Conservation (phyloP, 495 filamentous ascomycete genomes). For the Penicillium salamii region DNA sequence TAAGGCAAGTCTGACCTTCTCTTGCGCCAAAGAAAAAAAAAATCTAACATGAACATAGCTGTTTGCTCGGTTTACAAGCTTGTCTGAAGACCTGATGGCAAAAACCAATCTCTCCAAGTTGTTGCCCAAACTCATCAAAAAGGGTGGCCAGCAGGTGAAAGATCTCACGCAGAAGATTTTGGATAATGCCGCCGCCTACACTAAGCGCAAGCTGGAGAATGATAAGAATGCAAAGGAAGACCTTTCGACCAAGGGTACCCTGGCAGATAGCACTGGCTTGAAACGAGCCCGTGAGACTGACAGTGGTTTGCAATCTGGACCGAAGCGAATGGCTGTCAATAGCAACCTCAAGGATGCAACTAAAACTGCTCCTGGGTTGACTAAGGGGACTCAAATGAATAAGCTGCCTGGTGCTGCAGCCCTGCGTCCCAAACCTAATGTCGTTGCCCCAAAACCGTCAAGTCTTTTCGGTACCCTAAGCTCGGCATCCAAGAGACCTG, state of each 20-base stretch:
- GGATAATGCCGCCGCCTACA: slow-evolving; percentile 53
- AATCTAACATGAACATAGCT: slow-evolving; percentile 40
- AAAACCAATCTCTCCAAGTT: slow-evolving; percentile 67
- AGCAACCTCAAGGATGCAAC: slow-evolving; percentile 25
- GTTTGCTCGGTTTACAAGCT: slow-evolving; percentile 59
- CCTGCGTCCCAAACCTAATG: slow-evolving; percentile 45
- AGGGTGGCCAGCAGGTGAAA: slow-evolving; percentile 62
- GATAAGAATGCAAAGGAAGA: slow-evolving; percentile 37
- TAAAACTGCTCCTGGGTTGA: slow-evolving; percentile 24
- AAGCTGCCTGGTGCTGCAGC: slow-evolving; percentile 30
- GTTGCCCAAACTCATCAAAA: slow-evolving; percentile 60
- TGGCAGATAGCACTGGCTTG: slow-evolving; percentile 34
- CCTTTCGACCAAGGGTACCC: slow-evolving; percentile 15
- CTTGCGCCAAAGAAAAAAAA: slow-evolving; percentile 1
- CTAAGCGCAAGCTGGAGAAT: slow-evolving; percentile 46
- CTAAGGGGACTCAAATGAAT: slow-evolving; percentile 26
- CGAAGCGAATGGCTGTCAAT: slow-evolving; percentile 39
- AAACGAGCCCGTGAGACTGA: slow-evolving; percentile 50
- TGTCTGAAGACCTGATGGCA: slow-evolving; percentile 59
- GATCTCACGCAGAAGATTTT: slow-evolving; percentile 54
- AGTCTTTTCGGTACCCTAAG: slow-evolving; percentile 56
- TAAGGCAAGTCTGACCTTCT: slow-evolving; percentile 36
- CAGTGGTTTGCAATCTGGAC: slow-evolving; percentile 31
- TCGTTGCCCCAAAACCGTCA: slow-evolving; percentile 55
- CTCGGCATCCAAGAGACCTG: slow-evolving; percentile 60